Evolutionary conservation across 768 basidiomycete species (phyloP).

Genomic region (Russula earlei): DNA sequence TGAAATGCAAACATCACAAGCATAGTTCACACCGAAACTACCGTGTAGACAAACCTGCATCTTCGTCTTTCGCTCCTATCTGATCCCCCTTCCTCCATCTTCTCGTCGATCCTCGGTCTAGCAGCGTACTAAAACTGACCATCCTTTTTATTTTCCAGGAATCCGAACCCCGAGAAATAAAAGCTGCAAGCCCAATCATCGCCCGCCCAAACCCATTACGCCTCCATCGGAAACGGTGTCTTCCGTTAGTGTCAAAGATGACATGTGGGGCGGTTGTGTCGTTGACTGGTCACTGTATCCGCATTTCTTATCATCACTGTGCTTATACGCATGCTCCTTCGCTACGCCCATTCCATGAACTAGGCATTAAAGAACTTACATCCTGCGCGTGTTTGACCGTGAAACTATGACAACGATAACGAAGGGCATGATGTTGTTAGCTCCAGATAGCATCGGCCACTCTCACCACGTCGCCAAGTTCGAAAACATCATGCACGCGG

Average conservation of each 20-base stretch:
- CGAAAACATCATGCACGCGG: slow-evolving; percentile 72
- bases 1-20: slow-evolving; percentile 39
- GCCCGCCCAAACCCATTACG: background rate
- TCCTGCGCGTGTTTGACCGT: background rate
- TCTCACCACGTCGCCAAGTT: slow-evolving; percentile 63
- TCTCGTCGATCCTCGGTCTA: background rate
- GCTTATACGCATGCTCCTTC: slow-evolving; percentile 9
- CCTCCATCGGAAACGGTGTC: background rate
- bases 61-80: slow-evolving; percentile 99
- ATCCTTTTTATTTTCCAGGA: slow-evolving; percentile 24
- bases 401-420: background rate
- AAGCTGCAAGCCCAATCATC: background rate
- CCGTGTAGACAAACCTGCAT: slow-evolving; percentile 78
- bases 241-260: slow-evolving; percentile 3
- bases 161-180: slow-evolving; percentile 34
- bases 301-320: slow-evolving; percentile 5
- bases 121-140: background rate
- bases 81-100: slow-evolving; percentile 40
- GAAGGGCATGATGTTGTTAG: background rate
- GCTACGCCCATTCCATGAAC: slow-evolving; percentile 10
- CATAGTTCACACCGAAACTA: slow-evolving; percentile 98
- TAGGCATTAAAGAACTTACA: slow-evolving; percentile 4
- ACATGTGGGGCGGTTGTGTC: background rate
- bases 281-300: slow-evolving; percentile 8
- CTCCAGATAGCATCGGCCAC: slow-evolving; percentile 41